phyloP scores from a whole-genome alignment of 192 early-diverging fungal genomes.

The Rhizoclosmatium sp. region DNA sequence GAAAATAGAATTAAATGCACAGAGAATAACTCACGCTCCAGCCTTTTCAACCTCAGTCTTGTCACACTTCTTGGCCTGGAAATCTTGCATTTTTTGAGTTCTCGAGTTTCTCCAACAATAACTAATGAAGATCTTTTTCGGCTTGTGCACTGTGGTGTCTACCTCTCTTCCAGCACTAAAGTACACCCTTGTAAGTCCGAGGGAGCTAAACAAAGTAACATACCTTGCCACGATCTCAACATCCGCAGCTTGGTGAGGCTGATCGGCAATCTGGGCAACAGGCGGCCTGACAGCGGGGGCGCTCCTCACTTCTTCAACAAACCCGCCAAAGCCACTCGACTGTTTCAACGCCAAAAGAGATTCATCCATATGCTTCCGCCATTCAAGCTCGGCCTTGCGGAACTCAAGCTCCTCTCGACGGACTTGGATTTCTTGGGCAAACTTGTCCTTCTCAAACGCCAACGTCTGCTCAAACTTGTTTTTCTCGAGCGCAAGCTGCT shows the following conservation, averaged over 20 bases:
- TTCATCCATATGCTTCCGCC: slow-evolving; percentile 9
- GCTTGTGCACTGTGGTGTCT: neutral
- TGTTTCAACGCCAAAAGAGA: neutral
- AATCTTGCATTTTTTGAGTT: slow-evolving; percentile 4
- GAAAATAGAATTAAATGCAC: neutral
- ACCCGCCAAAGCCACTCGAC: neutral
- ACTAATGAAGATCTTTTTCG: slow-evolving; percentile 28
- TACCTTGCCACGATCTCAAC: neutral
- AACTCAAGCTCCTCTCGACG: neutral
- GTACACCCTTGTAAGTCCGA: no score
- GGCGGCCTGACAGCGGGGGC: neutral
- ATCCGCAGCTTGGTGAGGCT: neutral
- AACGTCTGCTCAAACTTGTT: slow-evolving; percentile 1
- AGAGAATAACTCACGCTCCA: slow-evolving; percentile 20
- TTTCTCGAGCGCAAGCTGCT: slow-evolving; percentile 12
- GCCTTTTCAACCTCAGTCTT: slow-evolving; percentile 1
- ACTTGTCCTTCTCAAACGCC: neutral
- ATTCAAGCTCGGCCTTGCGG: slow-evolving; percentile 17
- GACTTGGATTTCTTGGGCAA: neutral
- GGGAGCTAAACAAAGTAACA: neutral
- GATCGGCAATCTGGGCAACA: neutral
- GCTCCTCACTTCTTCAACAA: neutral
- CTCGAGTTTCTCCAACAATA: slow-evolving; percentile 32
- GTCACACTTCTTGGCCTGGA: neutral
- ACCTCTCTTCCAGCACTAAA: no score